Evolutionary conservation across 2,329 filamentous ascomycete species (phyloP).

Genomic region (Corynespora cassiicola): DNA sequence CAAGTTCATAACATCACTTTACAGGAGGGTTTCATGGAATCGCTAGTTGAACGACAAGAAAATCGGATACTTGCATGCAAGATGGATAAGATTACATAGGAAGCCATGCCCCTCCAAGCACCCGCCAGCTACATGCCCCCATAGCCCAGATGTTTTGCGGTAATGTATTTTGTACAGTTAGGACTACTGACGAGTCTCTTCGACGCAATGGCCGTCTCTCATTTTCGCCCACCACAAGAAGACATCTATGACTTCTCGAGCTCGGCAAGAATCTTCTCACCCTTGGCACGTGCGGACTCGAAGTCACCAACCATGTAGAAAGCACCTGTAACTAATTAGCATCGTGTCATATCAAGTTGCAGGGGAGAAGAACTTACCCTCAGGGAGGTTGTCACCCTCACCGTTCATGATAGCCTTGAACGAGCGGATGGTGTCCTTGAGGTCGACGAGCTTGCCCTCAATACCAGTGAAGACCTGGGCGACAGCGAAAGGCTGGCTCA

Average conservation of each 20-base stretch:
- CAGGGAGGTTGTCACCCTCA: conserved; percentile 94
- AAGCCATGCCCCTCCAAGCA: conserved; percentile 44
- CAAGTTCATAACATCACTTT: too few relatives aligned
- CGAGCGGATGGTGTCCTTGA: conserved; percentile 96
- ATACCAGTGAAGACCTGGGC: conserved; percentile 88
- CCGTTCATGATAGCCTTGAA: conserved; percentile 98
- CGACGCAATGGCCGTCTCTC: conserved; percentile 41
- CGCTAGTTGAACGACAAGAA: too few relatives aligned
- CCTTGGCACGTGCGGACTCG: conserved; percentile 90
- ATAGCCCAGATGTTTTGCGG: conserved; percentile 26
- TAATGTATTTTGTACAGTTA: conserved; percentile 48
- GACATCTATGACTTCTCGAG: conserved; percentile 65
- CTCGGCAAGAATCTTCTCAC: conserved; percentile 99
- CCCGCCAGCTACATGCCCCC: conserved; percentile 38
- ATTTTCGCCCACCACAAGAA: conserved; percentile 37
- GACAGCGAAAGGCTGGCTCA: conserved; percentile 98
- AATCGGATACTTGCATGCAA: conserved; percentile 46
- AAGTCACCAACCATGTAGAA: conserved; percentile 99
- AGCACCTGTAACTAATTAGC: conserved; percentile 56
- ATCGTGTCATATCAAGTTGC: conserved; percentile 23
- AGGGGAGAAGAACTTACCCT: conserved; percentile 66
- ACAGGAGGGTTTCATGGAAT: too few relatives aligned
- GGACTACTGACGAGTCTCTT: conserved; percentile 40
- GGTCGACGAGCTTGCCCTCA: conserved; percentile 94
- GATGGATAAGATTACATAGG: conserved; percentile 46